Evolutionary conservation across 371 early-diverging fungal species (phyloP).

Genomic region (Mucor lusitanicus): DNA sequence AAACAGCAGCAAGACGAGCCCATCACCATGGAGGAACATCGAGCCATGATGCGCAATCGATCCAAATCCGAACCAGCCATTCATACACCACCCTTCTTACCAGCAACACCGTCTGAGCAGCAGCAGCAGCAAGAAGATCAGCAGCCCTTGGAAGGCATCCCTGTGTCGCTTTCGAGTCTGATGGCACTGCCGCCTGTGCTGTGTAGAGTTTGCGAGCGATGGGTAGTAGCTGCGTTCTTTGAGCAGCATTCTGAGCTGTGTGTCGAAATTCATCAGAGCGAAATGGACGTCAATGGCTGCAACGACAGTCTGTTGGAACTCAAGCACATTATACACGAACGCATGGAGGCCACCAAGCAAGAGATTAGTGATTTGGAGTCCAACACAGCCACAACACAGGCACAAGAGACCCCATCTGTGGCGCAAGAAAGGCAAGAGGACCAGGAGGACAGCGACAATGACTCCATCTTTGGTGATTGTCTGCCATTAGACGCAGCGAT

Average conservation of each 20-base stretch:
- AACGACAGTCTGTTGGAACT: slow-evolving; percentile 74
- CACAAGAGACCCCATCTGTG: background rate
- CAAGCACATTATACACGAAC: slow-evolving; percentile 47
- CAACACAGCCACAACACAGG: background rate
- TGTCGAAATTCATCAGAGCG: slow-evolving; percentile 76
- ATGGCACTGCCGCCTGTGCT: slow-evolving; percentile 53
- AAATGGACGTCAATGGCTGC: slow-evolving; percentile 73
- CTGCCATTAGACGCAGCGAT: slow-evolving; percentile 27
- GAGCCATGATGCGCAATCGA: slow-evolving; percentile 18
- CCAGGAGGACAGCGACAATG: slow-evolving; percentile 18
- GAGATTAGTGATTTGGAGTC: slow-evolving; percentile 13
- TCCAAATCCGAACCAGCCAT: slow-evolving; percentile 37
- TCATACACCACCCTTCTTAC: slow-evolving; percentile 20
- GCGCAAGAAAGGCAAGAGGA: background rate
- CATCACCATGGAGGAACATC: slow-evolving; percentile 4
- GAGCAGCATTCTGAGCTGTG: slow-evolving; percentile 78
- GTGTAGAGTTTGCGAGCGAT: slow-evolving; percentile 84
- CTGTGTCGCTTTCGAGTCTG: slow-evolving; percentile 22
- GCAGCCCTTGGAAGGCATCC: background rate
- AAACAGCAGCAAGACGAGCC: background rate
- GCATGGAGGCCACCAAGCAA: slow-evolving; percentile 38
- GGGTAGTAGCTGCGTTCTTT: slow-evolving; percentile 75
- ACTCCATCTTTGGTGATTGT: slow-evolving; percentile 27
- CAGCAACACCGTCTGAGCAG: background rate
- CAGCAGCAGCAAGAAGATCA: background rate